These are phyloP conservation scores for Irpex sp. DNA, from an alignment of 1,284 basidiomycete genomes.

Conservation along the genomic window DNA sequence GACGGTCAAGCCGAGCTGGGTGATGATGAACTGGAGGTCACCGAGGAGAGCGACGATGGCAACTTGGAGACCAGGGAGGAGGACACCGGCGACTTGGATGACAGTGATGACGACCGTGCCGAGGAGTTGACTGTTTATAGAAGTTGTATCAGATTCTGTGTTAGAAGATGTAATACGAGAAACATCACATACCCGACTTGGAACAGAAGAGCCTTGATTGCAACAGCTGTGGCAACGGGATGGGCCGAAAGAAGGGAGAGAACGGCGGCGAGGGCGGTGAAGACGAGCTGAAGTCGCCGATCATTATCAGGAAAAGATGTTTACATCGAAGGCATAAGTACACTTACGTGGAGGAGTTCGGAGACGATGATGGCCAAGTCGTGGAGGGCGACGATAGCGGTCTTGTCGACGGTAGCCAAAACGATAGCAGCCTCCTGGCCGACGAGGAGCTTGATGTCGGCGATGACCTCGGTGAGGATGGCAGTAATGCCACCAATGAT, in stretches of 20 bases:
- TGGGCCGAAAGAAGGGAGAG: slow-evolving; percentile 27
- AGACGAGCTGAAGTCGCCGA: slow-evolving; percentile 22
- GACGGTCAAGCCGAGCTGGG: slow-evolving; percentile 19
- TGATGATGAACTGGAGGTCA: slow-evolving; percentile 14
- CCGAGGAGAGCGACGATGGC: slow-evolving; percentile 18
- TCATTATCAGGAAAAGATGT: slow-evolving; percentile 9
- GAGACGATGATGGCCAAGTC: slow-evolving; percentile 30
- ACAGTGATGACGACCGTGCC: slow-evolving; percentile 25
- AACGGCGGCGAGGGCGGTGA: slow-evolving; percentile 32
- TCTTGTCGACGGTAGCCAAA: slow-evolving; percentile 29
- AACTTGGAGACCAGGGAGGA: slow-evolving; percentile 13
- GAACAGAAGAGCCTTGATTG: slow-evolving; percentile 23
- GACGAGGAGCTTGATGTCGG: slow-evolving; percentile 31
- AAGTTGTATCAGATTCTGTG: neutral
- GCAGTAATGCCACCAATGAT: slow-evolving; percentile 28
- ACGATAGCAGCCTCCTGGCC: slow-evolving; percentile 27
- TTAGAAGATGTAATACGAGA: neutral
- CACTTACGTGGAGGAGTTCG: slow-evolving; percentile 21
- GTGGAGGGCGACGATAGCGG: slow-evolving; percentile 23
- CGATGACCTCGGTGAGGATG: slow-evolving; percentile 28
- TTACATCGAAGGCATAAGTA: neutral
- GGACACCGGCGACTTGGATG: slow-evolving; percentile 24
- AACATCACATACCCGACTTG: slow-evolving; percentile 18
- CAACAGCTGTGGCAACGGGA: slow-evolving; percentile 15
- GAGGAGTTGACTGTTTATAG: neutral